phyloP scores from a whole-genome alignment of 306 rosid genomes.

The Trifolium pratense region DNA sequence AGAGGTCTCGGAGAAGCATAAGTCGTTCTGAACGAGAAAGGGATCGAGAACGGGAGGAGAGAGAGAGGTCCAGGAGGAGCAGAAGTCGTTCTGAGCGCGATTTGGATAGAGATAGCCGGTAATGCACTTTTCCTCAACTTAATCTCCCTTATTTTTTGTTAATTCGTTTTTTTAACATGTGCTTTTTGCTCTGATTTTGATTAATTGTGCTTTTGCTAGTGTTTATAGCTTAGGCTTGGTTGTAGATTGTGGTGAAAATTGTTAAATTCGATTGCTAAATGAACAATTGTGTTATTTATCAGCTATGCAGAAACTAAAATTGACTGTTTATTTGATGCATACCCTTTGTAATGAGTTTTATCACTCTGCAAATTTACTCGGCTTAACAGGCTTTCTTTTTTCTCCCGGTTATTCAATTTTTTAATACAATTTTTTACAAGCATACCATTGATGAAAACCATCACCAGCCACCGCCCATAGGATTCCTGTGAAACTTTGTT shows the following conservation, averaged over 20 bases:
- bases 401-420: slow-evolving; percentile 10
- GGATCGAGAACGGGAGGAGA: slow-evolving; percentile 32
- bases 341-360: slow-evolving; percentile 9
- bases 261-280: background rate
- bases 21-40: slow-evolving; percentile 63
- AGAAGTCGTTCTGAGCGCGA: slow-evolving; percentile 44
- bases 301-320: background rate
- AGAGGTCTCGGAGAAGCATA: slow-evolving; percentile 43
- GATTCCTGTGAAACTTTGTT: background rate
- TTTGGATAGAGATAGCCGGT: slow-evolving; percentile 82
- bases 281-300: slow-evolving; percentile 22
- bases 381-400: background rate
- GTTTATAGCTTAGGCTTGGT: slow-evolving; percentile 10
- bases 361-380: background rate
- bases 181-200: background rate
- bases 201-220: background rate
- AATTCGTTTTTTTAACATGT: background rate
- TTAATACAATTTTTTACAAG: background rate
- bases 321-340: background rate
- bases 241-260: background rate
- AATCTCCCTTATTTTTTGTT: background rate
- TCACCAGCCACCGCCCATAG: background rate
- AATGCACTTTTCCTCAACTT: slow-evolving; percentile 13
- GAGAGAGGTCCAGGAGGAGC: slow-evolving; percentile 42
- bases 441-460: background rate